These are phyloP conservation scores for Collybiopsis confluens DNA, from an alignment of 768 basidiomycete genomes.

Conservation along the genomic window DNA sequence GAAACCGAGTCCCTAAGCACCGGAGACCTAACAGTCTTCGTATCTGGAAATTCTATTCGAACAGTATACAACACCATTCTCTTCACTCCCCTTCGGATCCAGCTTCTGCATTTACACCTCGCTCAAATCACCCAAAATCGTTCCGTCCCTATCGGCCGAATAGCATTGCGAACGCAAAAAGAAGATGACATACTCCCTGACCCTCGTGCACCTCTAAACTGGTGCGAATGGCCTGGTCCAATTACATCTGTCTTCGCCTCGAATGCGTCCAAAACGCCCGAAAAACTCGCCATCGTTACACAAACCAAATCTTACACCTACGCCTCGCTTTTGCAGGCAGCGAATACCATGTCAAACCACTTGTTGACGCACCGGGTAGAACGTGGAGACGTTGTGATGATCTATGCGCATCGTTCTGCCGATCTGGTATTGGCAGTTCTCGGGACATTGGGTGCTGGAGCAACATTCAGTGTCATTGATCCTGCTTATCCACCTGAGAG, in stretches of 20 bases:
- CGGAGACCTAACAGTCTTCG: slow-evolving; percentile 90
- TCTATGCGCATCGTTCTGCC: slow-evolving; percentile 94
- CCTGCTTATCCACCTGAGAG: slow-evolving; percentile 94
- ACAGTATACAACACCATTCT: slow-evolving; percentile 93
- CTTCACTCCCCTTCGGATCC: slow-evolving; percentile 76
- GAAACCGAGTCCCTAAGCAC: slow-evolving; percentile 74
- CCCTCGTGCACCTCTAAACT: slow-evolving; percentile 84
- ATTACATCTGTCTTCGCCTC: slow-evolving; percentile 92
- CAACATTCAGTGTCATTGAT: slow-evolving; percentile 96
- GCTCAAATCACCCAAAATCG: slow-evolving; percentile 68
- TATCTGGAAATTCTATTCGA: slow-evolving; percentile 77
- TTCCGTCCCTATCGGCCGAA: slow-evolving; percentile 65
- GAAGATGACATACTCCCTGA: slow-evolving; percentile 74
- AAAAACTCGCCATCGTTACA: slow-evolving; percentile 78
- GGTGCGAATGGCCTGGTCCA: slow-evolving; percentile 97
- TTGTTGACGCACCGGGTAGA: slow-evolving; percentile 82
- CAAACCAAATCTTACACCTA: slow-evolving; percentile 75
- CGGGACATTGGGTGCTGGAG: slow-evolving; percentile 94
- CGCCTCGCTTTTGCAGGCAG: slow-evolving; percentile 72
- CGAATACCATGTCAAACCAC: slow-evolving; percentile 88
- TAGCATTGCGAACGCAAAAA: slow-evolving; percentile 70
- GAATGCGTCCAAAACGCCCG: slow-evolving; percentile 78
- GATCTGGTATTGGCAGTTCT: slow-evolving; percentile 97
- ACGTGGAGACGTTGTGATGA: slow-evolving; percentile 95
- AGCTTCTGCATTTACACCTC: slow-evolving; percentile 80